These are phyloP conservation scores for Salix exigua DNA, from an alignment of 345 rosid species.

Conservation along the genomic window DNA sequence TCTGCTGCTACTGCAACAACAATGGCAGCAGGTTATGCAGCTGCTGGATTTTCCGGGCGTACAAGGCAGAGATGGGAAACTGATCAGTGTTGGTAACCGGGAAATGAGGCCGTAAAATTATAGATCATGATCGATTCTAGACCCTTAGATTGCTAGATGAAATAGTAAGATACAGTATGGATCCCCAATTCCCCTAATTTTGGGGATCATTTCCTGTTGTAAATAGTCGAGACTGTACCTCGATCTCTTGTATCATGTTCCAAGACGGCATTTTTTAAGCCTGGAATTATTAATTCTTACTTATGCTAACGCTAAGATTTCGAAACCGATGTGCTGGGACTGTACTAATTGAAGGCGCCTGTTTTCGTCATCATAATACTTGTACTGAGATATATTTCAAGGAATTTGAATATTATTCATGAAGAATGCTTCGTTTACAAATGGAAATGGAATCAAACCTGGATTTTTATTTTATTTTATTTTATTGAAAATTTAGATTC, in stretches of 20 bases:
- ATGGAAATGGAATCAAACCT: background rate
- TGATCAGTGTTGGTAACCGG: conserved; percentile 62
- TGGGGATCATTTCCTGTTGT: background rate
- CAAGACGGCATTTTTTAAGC: background rate
- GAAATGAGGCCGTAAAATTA: background rate
- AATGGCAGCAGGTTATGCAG: background rate
- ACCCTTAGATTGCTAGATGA: background rate
- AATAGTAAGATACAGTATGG: background rate
- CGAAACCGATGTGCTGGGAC: background rate
- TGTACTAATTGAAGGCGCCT: background rate
- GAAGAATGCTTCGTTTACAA: background rate
- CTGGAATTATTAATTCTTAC: background rate
- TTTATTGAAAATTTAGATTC: too few relatives aligned
- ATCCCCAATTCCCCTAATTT: background rate
- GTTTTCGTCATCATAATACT: background rate
- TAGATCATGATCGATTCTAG: background rate
- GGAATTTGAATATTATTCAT: background rate
- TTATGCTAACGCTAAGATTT: background rate
- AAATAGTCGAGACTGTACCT: background rate
- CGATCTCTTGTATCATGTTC: background rate
- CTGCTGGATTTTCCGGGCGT: conserved; percentile 27
- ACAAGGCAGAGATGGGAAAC: conserved; percentile 56
- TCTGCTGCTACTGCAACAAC: conserved; percentile 9
- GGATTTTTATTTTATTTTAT: background rate
- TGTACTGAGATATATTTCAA: background rate